These are phyloP conservation scores for Pleurotus djamor DNA, from an alignment of 768 basidiomycete species.

Conservation along the genomic window DNA sequence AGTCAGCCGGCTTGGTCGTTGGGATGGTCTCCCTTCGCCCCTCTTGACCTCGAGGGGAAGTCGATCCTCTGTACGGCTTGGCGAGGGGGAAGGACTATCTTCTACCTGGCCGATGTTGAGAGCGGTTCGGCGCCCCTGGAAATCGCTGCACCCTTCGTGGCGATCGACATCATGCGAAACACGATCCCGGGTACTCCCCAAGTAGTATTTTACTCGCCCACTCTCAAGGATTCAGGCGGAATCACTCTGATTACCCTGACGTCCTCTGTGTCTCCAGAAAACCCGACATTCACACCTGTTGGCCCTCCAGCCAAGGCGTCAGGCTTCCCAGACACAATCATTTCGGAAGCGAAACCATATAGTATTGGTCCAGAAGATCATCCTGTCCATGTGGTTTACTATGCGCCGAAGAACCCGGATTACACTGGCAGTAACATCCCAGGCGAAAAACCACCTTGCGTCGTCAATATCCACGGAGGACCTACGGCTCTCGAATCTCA, in stretches of 20 bases:
- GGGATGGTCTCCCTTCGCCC: conserved; percentile 42
- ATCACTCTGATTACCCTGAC: conserved; percentile 35
- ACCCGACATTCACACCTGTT: conserved; percentile 13
- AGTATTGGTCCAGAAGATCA: conserved; percentile 33
- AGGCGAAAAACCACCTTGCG: conserved; percentile 65
- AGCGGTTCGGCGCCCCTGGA: conserved; percentile 22
- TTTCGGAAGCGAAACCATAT: conserved; percentile 50
- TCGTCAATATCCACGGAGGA: conserved; percentile 69
- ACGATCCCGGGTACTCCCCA: conserved; percentile 24
- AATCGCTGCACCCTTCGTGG: conserved; percentile 41
- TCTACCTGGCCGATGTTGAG: conserved; percentile 36
- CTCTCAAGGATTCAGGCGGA: conserved; percentile 29
- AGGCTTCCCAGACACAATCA: conserved; percentile 24
- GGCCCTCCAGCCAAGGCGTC: conserved; percentile 5
- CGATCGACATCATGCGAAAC: conserved; percentile 30
- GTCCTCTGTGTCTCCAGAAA: conserved; percentile 14
- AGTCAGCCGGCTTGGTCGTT: conserved; percentile 56
- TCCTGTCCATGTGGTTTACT: conserved; percentile 61
- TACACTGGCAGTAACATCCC: conserved; percentile 45
- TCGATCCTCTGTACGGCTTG: conserved; percentile 34
- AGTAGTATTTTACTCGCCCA: conserved; percentile 43
- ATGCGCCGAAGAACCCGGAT: conserved; percentile 62
- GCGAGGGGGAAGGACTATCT: conserved; percentile 36
- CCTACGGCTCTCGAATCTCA: conserved; percentile 53
- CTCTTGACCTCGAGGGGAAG: conserved; percentile 33